Conservation (phyloP, 108 stramenopile genomes). For the Conticribra guillardii region DNA sequence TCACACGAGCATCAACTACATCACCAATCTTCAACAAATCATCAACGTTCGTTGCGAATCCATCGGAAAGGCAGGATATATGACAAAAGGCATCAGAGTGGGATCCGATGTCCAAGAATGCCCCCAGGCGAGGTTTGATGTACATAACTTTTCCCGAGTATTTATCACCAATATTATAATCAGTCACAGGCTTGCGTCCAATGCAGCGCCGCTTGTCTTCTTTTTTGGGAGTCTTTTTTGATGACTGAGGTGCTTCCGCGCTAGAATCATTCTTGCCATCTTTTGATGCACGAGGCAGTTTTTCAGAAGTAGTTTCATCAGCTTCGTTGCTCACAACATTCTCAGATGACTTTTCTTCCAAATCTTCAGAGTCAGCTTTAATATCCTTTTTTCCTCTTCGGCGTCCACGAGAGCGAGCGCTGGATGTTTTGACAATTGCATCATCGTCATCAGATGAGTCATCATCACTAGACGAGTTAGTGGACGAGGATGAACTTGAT, state of each 20-base stretch:
- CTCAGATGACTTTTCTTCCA: conserved; percentile 13
- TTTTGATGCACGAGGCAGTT: too few species aligned
- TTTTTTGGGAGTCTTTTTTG: conserved; percentile 37
- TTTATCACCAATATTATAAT: conserved; percentile 66
- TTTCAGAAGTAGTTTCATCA: conserved; percentile 15
- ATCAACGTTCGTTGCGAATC: conserved; percentile 65
- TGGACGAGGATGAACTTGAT: conserved; percentile 33
- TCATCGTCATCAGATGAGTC: conserved; percentile 38
- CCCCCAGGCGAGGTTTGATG: conserved; percentile 78
- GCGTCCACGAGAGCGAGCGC: conserved; percentile 40
- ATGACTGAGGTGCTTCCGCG: neutral
- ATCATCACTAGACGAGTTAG: conserved; percentile 20
- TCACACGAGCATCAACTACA: conserved; percentile 60
- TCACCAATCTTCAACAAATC: conserved; percentile 69
- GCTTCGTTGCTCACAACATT: conserved; percentile 7
- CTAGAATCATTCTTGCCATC: conserved; percentile 2
- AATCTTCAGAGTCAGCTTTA: conserved; percentile 6
- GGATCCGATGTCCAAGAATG: conserved; percentile 87
- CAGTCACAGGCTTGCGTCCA: conserved; percentile 88
- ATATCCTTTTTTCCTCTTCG: conserved; percentile 33
- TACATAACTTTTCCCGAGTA: conserved; percentile 80
- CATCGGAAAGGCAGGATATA: conserved; percentile 76
- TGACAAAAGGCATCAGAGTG: conserved; percentile 91
- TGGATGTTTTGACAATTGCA: conserved; percentile 15
- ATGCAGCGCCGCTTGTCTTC: conserved; percentile 74